A percentile compares a stretch with the other conserved stretches of the same genome.
These are phyloP conservation scores for Penicillium waksmanii DNA, from an alignment of 495 filamentous ascomycete species.

Conservation along the genomic window DNA sequence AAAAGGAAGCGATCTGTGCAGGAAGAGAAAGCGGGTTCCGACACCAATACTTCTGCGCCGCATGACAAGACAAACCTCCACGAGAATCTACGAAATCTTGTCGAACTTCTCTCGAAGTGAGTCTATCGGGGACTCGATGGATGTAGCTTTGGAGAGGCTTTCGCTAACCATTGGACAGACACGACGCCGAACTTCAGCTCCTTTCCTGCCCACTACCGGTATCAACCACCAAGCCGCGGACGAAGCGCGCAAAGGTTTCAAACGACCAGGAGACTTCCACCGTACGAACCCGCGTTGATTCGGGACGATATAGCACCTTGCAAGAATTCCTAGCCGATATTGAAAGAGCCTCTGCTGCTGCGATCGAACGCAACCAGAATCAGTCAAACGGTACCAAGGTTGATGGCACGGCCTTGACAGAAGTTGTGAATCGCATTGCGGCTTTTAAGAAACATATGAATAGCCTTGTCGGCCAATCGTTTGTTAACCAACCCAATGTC, in stretches of 20 bases:
- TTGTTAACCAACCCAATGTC: slow-evolving; percentile 40
- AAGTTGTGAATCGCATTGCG: slow-evolving; percentile 45
- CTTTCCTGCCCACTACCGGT: slow-evolving; percentile 47
- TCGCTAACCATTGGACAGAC: slow-evolving; percentile 37
- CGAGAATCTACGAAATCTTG: slow-evolving; percentile 44
- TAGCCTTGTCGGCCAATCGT: slow-evolving; percentile 48
- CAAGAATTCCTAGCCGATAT: slow-evolving; percentile 56
- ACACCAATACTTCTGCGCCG: slow-evolving; percentile 29
- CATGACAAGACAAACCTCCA: slow-evolving; percentile 44
- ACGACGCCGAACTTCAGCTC: slow-evolving; percentile 47
- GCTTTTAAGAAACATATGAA: slow-evolving; percentile 56
- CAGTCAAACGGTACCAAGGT: slow-evolving; percentile 33
- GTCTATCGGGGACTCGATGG: neutral
- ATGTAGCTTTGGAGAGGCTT: neutral
- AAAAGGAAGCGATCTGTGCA: slow-evolving; percentile 53
- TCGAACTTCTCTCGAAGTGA: slow-evolving; percentile 46
- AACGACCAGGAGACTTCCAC: slow-evolving; percentile 42
- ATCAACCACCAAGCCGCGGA: slow-evolving; percentile 46
- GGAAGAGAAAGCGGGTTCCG: slow-evolving; percentile 40
- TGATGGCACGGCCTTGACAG: slow-evolving; percentile 40
- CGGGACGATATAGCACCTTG: slow-evolving; percentile 47
- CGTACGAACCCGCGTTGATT: slow-evolving; percentile 45
- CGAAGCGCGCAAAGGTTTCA: slow-evolving; percentile 54
- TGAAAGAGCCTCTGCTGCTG: slow-evolving; percentile 48
- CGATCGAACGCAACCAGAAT: slow-evolving; percentile 49